phyloP scores from a whole-genome alignment of 805 yeast species.

The Cyberlindnera saturnus region DNA sequence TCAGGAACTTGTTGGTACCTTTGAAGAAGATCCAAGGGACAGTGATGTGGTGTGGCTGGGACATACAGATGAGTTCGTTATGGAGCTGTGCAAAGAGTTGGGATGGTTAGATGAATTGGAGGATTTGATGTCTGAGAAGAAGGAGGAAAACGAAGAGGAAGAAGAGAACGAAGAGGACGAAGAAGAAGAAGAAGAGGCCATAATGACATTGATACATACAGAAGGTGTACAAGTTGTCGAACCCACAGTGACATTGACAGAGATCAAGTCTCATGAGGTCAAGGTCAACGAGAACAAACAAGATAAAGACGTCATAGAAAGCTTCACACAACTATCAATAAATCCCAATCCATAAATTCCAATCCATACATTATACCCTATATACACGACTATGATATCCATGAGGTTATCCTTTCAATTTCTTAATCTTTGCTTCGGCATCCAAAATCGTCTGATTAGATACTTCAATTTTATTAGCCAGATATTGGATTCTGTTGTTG shows the following conservation, averaged over 20 bases:
- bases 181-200: background rate
- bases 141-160: background rate
- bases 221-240: too few species aligned
- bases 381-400: constrained; percentile 1
- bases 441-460: constrained; percentile 46
- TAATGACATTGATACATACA: too few species aligned
- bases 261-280: background rate
- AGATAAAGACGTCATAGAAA: background rate
- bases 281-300: background rate
- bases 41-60: constrained; percentile 57
- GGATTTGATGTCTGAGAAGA: constrained; percentile 24
- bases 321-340: background rate
- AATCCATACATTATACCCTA: background rate
- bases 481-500: constrained; percentile 55
- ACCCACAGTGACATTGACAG: too few species aligned
- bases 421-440: constrained; percentile 40
- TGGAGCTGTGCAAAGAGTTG: constrained; percentile 40
- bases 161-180: background rate
- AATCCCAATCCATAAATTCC: background rate
- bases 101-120: constrained; percentile 57
- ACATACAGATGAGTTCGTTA: constrained; percentile 63
- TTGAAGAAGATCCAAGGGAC: constrained; percentile 43
- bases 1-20: constrained; percentile 73
- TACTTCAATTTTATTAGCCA: constrained; percentile 59
- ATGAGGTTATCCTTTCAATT: constrained; percentile 13